Evolutionary conservation across 805 yeast species (phyloP), one percentile per base, ranked within the genome.

Genomic region (Myxozyma mucilagina): DNA sequence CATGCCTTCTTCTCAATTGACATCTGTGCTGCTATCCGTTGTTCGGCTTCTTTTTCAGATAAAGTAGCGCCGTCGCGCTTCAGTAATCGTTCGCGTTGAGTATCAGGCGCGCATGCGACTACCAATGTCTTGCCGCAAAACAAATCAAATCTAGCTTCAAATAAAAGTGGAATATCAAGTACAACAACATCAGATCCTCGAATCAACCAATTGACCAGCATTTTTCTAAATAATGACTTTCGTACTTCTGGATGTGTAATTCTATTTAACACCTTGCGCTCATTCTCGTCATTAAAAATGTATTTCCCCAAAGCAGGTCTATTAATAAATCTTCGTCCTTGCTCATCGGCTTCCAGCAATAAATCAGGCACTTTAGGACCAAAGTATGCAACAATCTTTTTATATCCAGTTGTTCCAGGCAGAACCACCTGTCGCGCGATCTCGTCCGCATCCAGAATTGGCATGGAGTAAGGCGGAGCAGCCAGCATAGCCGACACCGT

Each of bases 161-260:
- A 94, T 18, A 94, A 76, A 42, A 94, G 76, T 1, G 99, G 99
- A 1, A 96, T 93, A 70, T 94, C 99, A 52, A 94, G 74, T 0
- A 94, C 75, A 3, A 90, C 91, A 70, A 90, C 68, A 13, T 78
- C 72, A 47, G 83, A 71, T 13, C 90, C 84, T 9, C 72, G 64
- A 29, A 61, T 24, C 13, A 90, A 35, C 80, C 91, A 94, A 16
- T 83, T 82, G 54, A 66, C 60, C 1, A 87, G 41, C 0, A 90
- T 75, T 67, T 82, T 82, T 74, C 80, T 75, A 8, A 82, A 72
- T 70, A 93, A 90, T 49, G 83, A 87, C 65, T 80, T 76, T 48
- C 87, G 80, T 1, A 94, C 92, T 5, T 90, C 93, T 0, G 97
- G 97, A 71, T 94, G 99, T 0, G 92, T 89, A 11, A 94, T 85